phyloP scores from a whole-genome alignment of 2,329 filamentous ascomycete species.

The Hypoxylon sp. region DNA sequence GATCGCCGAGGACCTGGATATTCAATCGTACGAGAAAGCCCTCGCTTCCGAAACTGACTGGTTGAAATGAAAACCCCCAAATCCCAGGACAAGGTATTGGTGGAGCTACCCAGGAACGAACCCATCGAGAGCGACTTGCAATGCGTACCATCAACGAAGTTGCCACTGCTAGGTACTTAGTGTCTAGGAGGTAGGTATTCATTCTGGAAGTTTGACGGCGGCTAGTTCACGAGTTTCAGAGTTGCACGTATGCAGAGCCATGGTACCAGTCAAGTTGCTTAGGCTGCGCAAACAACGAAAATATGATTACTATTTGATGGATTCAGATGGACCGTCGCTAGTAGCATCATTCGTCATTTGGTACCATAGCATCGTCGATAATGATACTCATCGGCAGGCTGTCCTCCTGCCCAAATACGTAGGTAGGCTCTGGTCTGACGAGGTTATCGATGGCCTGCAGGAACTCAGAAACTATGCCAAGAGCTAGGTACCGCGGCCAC shows the following conservation, averaged over 20 bases:
- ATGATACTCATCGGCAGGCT: conserved; percentile 9
- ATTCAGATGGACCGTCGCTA: conserved; percentile 18
- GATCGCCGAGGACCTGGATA: conserved; percentile 77
- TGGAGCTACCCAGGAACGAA: conserved; percentile 19
- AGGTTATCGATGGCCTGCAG: conserved; percentile 33
- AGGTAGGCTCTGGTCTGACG: conserved; percentile 16
- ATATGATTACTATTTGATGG: conserved; percentile 20
- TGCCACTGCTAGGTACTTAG: too few relatives aligned
- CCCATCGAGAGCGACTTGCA: neutral
- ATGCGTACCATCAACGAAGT: conserved; percentile 19
- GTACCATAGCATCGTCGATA: conserved; percentile 23
- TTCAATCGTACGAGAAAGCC: conserved; percentile 77
- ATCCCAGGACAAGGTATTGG: conserved; percentile 15
- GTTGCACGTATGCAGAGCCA: conserved; percentile 9
- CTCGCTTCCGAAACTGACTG: conserved; percentile 55
- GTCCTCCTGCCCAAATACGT: conserved; percentile 16
- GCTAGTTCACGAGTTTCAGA: too few relatives aligned
- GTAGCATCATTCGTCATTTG: conserved; percentile 15
- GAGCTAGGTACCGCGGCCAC: conserved; percentile 33
- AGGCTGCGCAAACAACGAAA: conserved; percentile 7
- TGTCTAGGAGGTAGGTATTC: too few relatives aligned
- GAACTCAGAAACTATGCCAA: conserved; percentile 32
- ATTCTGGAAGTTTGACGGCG: too few relatives aligned
- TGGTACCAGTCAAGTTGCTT: conserved; percentile 3
- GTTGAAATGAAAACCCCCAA: conserved; percentile 14